Conservation (phyloP, 2,329 filamentous ascomycete species). For the Dothistroma septosporum region DNA sequence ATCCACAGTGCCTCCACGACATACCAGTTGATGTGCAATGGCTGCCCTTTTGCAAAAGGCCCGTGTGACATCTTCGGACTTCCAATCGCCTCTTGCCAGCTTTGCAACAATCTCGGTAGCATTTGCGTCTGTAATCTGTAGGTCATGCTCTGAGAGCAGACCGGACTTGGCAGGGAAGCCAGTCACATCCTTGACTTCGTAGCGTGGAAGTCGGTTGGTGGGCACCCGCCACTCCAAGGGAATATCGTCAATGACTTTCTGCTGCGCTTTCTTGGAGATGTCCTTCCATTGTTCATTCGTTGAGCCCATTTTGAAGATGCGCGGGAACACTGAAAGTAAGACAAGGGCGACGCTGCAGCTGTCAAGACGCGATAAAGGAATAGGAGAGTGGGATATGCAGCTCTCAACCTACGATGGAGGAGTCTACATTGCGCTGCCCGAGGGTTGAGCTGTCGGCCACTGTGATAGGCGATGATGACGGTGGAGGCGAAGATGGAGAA, state of each 20-base stretch:
- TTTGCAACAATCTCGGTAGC: slow-evolving; percentile 41
- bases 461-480: background rate
- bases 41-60: slow-evolving; percentile 55
- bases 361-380: background rate
- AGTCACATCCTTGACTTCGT: slow-evolving; percentile 54
- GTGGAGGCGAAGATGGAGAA: background rate
- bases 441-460: background rate
- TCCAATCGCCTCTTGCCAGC: slow-evolving; percentile 44
- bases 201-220: slow-evolving; percentile 49
- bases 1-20: background rate
- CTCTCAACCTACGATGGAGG: background rate
- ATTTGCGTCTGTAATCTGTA: slow-evolving; percentile 47
- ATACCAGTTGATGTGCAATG: slow-evolving; percentile 53
- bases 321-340: background rate
- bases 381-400: background rate
- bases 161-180: slow-evolving; percentile 54
- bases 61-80: slow-evolving; percentile 48
- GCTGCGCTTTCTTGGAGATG: slow-evolving; percentile 43
- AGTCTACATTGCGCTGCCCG: background rate
- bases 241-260: slow-evolving; percentile 48
- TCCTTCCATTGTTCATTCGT: slow-evolving; percentile 40
- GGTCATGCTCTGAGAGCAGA: slow-evolving; percentile 54
- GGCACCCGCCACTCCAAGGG: slow-evolving; percentile 58
- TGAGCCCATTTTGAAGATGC: slow-evolving; percentile 5
- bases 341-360: slow-evolving; percentile 6